These are phyloP conservation scores for Cutaneotrichosporon arboriforme DNA, from an alignment of 1,284 basidiomycete genomes.

Conservation along the genomic window DNA sequence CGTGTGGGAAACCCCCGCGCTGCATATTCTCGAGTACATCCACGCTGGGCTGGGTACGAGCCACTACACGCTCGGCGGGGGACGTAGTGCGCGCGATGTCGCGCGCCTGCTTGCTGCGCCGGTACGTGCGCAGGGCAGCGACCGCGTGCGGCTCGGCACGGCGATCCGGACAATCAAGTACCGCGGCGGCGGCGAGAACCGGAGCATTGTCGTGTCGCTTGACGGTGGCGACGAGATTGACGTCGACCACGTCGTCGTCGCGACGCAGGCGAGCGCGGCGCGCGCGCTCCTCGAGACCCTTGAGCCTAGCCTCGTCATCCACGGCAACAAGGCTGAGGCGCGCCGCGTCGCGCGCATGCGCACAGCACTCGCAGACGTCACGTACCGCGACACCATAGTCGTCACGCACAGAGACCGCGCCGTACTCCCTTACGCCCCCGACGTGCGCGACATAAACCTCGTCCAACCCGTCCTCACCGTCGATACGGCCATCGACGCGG, in stretches of 20 bases:
- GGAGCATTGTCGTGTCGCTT: conserved; percentile 1
- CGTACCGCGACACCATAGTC: conserved; percentile 53
- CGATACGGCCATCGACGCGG: neutral
- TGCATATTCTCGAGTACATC: conserved; percentile 37
- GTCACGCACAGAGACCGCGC: conserved; percentile 62
- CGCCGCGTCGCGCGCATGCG: conserved; percentile 25
- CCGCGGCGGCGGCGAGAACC: conserved; percentile 11
- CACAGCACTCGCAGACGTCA: conserved; percentile 33
- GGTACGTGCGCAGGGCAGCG: conserved; percentile 21
- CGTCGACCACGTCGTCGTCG: conserved; percentile 61
- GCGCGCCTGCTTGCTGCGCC: conserved; percentile 24
- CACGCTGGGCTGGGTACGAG: conserved; percentile 35
- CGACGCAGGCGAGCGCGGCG: conserved; percentile 64
- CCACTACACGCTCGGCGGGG: conserved; percentile 33
- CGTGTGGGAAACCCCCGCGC: conserved; percentile 27
- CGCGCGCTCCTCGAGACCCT: conserved; percentile 39
- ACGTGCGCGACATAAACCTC: conserved; percentile 63
- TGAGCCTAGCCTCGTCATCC: conserved; percentile 16
- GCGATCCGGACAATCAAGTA: conserved; percentile 21
- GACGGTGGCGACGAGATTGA: conserved; percentile 33
- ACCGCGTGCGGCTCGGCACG: conserved; percentile 21
- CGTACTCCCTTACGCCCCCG: conserved; percentile 55
- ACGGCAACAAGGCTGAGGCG: conserved; percentile 17
- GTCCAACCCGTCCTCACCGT: conserved; percentile 36
- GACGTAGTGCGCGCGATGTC: conserved; percentile 25